Evolutionary conservation across 23 red algal species (phyloP).

Genomic region (Agarophyton chilense): DNA sequence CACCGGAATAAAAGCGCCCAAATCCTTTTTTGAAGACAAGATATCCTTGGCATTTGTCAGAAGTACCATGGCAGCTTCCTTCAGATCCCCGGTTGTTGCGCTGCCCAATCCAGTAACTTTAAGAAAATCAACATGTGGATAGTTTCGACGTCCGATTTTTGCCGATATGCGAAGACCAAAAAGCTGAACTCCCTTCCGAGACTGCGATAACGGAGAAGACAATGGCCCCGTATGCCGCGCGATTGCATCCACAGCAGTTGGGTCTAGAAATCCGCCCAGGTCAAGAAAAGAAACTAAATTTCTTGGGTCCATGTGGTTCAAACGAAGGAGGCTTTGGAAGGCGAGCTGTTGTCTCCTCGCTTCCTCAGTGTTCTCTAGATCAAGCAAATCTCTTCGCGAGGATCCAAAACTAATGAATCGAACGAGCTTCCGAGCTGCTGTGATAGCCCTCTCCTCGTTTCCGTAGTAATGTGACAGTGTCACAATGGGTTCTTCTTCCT

Average conservation of each 20-base stretch:
- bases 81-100: conserved; percentile 72
- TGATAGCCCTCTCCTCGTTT: conserved; percentile 32
- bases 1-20: conserved; percentile 64
- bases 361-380: conserved; percentile 69
- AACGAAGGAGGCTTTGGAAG: conserved; percentile 51
- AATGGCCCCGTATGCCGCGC: conserved; percentile 73
- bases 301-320: conserved; percentile 64
- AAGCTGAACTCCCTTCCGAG: conserved; percentile 48
- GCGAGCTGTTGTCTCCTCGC: conserved; percentile 75
- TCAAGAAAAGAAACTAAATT: conserved; percentile 62
- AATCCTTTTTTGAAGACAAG: conserved; percentile 14
- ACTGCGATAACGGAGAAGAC: conserved; percentile 65
- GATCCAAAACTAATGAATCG: conserved; percentile 71
- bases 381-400: conserved; percentile 44
- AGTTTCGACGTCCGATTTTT: conserved; percentile 53
- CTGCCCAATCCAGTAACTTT: conserved; percentile 75
- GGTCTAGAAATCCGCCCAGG: conserved; percentile 72
- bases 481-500: conserved; percentile 22
- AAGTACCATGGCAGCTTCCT: conserved; percentile 68
- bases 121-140: conserved; percentile 69
- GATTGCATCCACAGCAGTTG: conserved; percentile 69
- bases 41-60: conserved; percentile 25
- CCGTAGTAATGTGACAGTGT: conserved; percentile 18
- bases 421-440: conserved; percentile 43
- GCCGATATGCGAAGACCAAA: conserved; percentile 51